phyloP scores from a whole-genome alignment of 2,329 filamentous ascomycete genomes.

The Alternaria arborescens region DNA sequence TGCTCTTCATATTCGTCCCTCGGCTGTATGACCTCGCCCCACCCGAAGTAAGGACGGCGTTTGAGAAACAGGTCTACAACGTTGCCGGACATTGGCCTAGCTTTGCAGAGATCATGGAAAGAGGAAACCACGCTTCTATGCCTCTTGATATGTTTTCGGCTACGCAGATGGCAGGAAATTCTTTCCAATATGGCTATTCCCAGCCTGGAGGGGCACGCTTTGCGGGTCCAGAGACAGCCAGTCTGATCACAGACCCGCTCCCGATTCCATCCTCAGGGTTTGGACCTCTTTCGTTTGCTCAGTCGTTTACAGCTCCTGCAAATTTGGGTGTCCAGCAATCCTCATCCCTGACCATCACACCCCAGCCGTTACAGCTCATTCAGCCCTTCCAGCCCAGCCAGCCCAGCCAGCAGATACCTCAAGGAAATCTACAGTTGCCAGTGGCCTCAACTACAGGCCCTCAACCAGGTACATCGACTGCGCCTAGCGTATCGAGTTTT shows the following conservation, averaged over 20 bases:
- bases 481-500: background rate
- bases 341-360: background rate
- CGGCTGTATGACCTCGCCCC: background rate
- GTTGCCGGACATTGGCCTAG: background rate
- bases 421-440: background rate
- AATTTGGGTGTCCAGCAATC: background rate
- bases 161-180: background rate
- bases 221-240: background rate
- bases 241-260: background rate
- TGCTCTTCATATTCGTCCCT: slow-evolving; percentile 6
- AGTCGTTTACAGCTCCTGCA: background rate
- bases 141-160: too few species aligned
- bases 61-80: background rate
- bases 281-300: too few species aligned
- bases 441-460: background rate
- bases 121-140: background rate
- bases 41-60: slow-evolving; percentile 1
- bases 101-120: background rate
- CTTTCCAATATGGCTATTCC: background rate
- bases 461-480: background rate
- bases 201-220: background rate
- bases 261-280: background rate
- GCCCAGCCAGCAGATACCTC: background rate
- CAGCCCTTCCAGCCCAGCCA: background rate
- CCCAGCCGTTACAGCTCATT: background rate